Evolutionary conservation across 176 grass and related monocot genomes (phyloP), one percentile per base, ranked within the genome.

Genomic region (Cymbopogon citratus): DNA sequence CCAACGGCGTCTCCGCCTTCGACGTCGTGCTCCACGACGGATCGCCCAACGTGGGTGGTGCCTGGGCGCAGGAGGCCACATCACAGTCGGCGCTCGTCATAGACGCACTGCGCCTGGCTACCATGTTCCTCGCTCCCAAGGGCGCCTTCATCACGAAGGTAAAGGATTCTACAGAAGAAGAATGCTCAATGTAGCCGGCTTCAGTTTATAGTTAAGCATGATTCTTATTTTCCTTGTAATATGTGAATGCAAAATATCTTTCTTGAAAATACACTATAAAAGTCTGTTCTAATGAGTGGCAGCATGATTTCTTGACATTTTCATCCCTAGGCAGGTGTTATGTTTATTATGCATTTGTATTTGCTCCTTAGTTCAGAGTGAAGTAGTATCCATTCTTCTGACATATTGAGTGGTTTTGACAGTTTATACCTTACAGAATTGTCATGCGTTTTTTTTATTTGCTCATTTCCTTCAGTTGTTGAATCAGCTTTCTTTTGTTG

Each of bases 111-210:
- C 85, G 88, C 64, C 89, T 99, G 5, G 90, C 92, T 36, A 93
- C 92, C 0, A 87, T 90, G 76, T 99, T 99, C 77, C 87, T 99
- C 27, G 85, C 91, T 26, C 96, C 96, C 15, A 95, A 88, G 76
- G 92, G 96, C 10, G 89, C 91, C 28, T 93, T 99, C 40, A 88
- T 99, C 73, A 95, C 92, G 21, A 99, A 99, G 91, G 96, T 93
- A 56, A 41, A 75, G 1, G 41, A 24, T 9, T 40, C 28, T 10
- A 48, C 45, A 34, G 6, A 67, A 24, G 31, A 46, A 25, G 44
- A 10, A 14, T 3, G 6, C 34, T 57, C 4, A 34, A 19, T 59
- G 31, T 67, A 33, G 31, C 31, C 31, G 26, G 52, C 9, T 72
- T 63, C 57, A 45, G 48, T 52, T 65, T 31, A 25, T 13, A 51